phyloP scores from a whole-genome alignment of 108 stramenopile genomes.

The Nitzschia sp. region DNA sequence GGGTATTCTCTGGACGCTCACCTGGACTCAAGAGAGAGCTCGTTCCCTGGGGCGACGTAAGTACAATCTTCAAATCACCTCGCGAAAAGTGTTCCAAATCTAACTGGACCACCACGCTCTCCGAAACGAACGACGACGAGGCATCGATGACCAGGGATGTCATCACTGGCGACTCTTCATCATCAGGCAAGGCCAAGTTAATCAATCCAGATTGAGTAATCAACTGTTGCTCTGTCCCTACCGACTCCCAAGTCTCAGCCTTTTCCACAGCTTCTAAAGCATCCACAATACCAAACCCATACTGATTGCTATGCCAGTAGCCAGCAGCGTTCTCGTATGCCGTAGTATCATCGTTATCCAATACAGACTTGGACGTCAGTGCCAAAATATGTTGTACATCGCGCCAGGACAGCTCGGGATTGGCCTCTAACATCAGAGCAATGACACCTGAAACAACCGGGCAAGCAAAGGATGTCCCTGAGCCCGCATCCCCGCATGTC shows the following conservation, averaged over 20 bases:
- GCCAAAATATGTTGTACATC: conserved; percentile 55
- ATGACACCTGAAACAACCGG: conserved; percentile 48
- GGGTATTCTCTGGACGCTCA: conserved; percentile 22
- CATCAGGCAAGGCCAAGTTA: conserved; percentile 19
- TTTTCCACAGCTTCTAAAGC: conserved; percentile 36
- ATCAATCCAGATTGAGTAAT: conserved; percentile 16
- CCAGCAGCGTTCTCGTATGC: conserved; percentile 32
- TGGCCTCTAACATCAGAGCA: conserved; percentile 50
- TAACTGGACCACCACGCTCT: conserved; percentile 29
- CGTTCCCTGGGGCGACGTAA: conserved; percentile 32
- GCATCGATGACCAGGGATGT: conserved; percentile 7
- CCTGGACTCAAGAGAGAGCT: conserved; percentile 35
- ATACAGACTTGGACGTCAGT: conserved; percentile 25
- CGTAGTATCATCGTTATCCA: conserved; percentile 11
- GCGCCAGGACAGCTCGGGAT: conserved; percentile 44
- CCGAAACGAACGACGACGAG: neutral
- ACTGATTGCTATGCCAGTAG: conserved; percentile 36
- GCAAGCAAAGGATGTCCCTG: conserved; percentile 44
- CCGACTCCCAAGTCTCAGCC: conserved; percentile 28
- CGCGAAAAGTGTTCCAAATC: conserved; percentile 26
- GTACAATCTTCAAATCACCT: conserved; percentile 31
- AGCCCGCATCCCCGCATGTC: conserved; percentile 15
- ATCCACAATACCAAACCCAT: conserved; percentile 56
- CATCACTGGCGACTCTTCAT: neutral
- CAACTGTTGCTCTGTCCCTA: conserved; percentile 27